Percentiles rank a stretch among this genome's conserved stretches.
Conservation (phyloP, 306 rosid species). For the Vigna trinervia region DNA sequence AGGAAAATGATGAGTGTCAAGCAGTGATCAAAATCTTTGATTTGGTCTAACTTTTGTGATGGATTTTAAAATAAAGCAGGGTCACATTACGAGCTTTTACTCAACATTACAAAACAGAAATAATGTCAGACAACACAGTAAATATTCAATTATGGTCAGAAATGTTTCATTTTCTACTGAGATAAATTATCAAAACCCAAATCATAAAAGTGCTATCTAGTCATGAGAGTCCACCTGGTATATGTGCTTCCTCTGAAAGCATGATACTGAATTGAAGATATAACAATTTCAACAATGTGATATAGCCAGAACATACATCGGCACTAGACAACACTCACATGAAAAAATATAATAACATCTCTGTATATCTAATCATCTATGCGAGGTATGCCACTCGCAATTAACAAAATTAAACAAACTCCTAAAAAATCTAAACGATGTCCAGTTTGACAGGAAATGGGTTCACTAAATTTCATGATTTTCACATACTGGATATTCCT, state of each 20-base stretch:
- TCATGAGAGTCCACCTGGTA: not conserved
- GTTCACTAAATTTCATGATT: constrained; percentile 33
- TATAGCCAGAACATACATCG: not conserved
- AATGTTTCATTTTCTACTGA: constrained; percentile 20
- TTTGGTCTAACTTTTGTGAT: not conserved
- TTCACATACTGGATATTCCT: not conserved
- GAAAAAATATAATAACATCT: constrained; percentile 10
- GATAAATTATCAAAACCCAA: not conserved
- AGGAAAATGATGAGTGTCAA: not conserved
- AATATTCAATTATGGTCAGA: constrained; percentile 17
- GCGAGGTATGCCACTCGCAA: not conserved
- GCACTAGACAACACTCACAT: not conserved
- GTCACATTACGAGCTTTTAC: not conserved
- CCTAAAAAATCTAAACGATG: constrained; percentile 14
- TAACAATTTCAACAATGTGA: constrained; percentile 24
- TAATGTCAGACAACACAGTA: constrained; percentile 1
- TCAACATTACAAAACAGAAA: constrained; percentile 8
- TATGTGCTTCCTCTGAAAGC: constrained; percentile 16
- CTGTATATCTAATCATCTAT: not conserved
- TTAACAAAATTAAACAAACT: constrained; percentile 4
- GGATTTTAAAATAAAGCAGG: constrained; percentile 28
- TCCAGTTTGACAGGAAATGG: not conserved
- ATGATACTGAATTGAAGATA: not conserved
- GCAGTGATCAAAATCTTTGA: not conserved
- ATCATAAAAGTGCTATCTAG: constrained; percentile 10